Evolutionary conservation across 2,329 filamentous ascomycete species (phyloP), one percentile per base, ranked within the genome.

Genomic region (Claviceps digitariae): DNA sequence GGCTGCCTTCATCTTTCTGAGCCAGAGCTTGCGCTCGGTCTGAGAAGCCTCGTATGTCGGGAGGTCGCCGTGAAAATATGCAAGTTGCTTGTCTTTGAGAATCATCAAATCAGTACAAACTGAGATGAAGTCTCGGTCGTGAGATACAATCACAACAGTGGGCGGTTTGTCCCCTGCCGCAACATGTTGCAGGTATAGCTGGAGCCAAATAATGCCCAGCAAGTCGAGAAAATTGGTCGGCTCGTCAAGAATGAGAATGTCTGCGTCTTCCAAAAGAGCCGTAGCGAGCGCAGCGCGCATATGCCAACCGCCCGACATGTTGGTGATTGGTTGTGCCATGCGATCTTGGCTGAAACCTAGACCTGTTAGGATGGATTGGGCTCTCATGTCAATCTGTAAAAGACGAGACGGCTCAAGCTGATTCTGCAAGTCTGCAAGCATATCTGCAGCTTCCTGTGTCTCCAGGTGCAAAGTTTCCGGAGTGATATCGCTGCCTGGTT

Each of bases 181-280:
- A 2, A 84, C 66, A 1, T 75, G 70, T 40, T 77, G 72, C 10
- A 95, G 77, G 62, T 90, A 84, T 13, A 77, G 77, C 63, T 94
- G 84, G 1, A 95, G 74, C 87, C 89, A 94, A 53, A 95, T 80
- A 54, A 95, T 90, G 1, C 86, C 87, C 0, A 90, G 75, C 0
- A 94, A 72, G 62, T 94, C 88, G 1, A 94, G 76, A 63, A 88
- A 94, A 63, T 94, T 94, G 36, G 88, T 94, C 0, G 89, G 89
- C 64, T 94, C 88, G 64, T 94, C 88, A 2, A 94, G 78, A 50
- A 94, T 83, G 54, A 94, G 73, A 2, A 94, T 80, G 58, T 94
- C 87, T 0, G 83, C 79, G 8, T 84, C 79, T 57, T 90, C 84
- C 1, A 88, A 77, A 4, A 94, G 73, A 0, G 81, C 79, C 3